These are phyloP conservation scores for Dorcoceras hygrometricum DNA, from an alignment of 257 asterid genomes.

Conservation along the genomic window DNA sequence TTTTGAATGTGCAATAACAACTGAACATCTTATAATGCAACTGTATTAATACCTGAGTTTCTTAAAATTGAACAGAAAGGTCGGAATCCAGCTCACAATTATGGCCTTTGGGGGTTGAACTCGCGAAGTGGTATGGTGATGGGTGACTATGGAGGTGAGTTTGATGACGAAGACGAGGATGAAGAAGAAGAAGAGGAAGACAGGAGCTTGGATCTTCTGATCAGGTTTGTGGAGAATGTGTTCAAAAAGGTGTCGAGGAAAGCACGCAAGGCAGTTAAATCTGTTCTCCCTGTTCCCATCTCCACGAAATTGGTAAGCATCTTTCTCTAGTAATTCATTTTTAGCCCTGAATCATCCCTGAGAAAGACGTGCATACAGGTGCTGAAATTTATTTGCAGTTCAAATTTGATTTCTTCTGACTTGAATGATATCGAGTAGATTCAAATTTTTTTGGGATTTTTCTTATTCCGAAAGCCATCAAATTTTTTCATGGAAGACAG, in stretches of 20 bases:
- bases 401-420: neutral
- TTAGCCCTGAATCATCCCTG: neutral
- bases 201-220: constrained; percentile 77
- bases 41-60: neutral
- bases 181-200: constrained; percentile 82
- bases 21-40: neutral
- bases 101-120: constrained; percentile 46
- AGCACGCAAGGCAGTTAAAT: constrained; percentile 86
- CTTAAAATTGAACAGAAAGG: constrained; percentile 35
- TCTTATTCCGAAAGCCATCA: neutral
- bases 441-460: no score
- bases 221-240: constrained; percentile 78
- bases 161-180: constrained; percentile 59
- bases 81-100: constrained; percentile 28
- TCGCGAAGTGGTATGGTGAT: constrained; percentile 42
- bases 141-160: constrained; percentile 48
- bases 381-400: neutral
- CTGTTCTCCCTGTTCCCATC: constrained; percentile 76
- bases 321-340: neutral
- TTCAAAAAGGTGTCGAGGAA: constrained; percentile 76
- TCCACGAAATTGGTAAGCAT: constrained; percentile 67
- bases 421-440: neutral
- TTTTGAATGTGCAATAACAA: neutral
- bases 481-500: constrained; percentile 4
- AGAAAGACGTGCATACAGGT: no score